A percentile compares a stretch with the other conserved stretches of the same genome.
Evolutionary conservation across 495 filamentous ascomycete species (phyloP).

Genomic region (Durotheca rogersii): DNA sequence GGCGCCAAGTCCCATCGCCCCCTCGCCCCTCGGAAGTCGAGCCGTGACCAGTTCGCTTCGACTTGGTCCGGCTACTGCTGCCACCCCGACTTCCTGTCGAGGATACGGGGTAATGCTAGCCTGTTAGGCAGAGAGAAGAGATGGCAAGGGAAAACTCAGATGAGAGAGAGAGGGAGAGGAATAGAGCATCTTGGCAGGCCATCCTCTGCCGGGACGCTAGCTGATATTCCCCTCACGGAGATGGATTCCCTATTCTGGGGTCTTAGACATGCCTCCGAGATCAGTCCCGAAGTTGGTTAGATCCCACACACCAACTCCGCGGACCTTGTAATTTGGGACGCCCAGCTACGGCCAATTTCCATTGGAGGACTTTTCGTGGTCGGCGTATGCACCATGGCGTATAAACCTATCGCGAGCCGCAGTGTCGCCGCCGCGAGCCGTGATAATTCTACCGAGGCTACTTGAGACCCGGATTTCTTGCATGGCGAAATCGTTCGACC

Average conservation of each 20-base stretch:
- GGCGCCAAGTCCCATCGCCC: neutral
- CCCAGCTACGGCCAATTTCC: neutral
- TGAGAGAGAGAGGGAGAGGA: no score
- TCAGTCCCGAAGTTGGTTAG: constrained; percentile 27
- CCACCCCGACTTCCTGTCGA: constrained; percentile 2
- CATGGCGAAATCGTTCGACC: neutral
- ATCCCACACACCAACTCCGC: constrained; percentile 11
- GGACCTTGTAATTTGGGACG: constrained; percentile 14
- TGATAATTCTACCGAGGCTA: constrained; percentile 9
- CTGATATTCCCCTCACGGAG: constrained; percentile 18
- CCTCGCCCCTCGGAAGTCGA: no score
- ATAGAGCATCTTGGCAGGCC: no score
- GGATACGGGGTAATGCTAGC: neutral
- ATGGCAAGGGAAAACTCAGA: no score
- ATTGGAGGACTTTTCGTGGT: constrained; percentile 8
- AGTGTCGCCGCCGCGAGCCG: constrained; percentile 5
- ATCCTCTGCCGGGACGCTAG: no score
- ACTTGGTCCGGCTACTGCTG: constrained; percentile 5
- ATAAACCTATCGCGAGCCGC: neutral
- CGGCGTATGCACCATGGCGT: constrained; percentile 7
- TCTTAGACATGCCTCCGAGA: constrained; percentile 22
- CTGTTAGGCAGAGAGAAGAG: neutral
- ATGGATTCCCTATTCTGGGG: constrained; percentile 32
- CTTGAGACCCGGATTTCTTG: constrained; percentile 1
- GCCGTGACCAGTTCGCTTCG: no score